Evolutionary conservation across 768 basidiomycete genomes (phyloP), one percentile per base, ranked within the genome.

Genomic region (Pluteus cervinus): DNA sequence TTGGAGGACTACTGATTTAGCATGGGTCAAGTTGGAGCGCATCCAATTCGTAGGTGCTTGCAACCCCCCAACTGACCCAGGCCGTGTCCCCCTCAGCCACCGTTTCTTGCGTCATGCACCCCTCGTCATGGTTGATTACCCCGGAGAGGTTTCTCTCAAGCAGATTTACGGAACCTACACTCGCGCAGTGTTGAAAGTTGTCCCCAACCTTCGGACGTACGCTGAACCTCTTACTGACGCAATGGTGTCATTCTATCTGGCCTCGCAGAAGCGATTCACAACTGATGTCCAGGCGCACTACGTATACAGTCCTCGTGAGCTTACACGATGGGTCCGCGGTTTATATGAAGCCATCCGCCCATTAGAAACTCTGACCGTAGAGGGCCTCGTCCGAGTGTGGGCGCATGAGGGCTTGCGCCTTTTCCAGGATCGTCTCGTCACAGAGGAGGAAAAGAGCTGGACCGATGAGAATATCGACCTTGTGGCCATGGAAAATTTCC

Each of bases 21-120:
- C 92, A 10, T 99, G 94, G 93, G 92, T 99, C 49, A 88, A 83
- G 52, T 71, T 99, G 36, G 96, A 98, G 58, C 80, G 96, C n/a
- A 97, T 99, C 43, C 96, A 99, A 59, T 98, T 99, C 55, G 96
- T 99, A 30, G 96, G 96, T 33, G 96, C 96, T 35, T 99, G 96
- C 62, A 99, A 99, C 56, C 96, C 96, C 17, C 96, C 96, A 3
- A 98, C 96, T 12, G 96, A 99, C 64, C 93, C 96, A 31, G 96
- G 96, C 41, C 91, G 96, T 59, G 93, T 98, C n/a, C 93, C 94
- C 22, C 81, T 99, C 42, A 93, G 80, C 43, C 92, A 96, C 57
- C 82, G 96, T 41, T 99, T 99, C 80, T 73, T 99, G 31, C 86
- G 96, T 7, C 96, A 98, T 59, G 92, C 94, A 0, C 96, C 96